Base-by-base conservation (phyloP, 2,329 filamentous ascomycete species). In the Diaporthe destruens region DNA sequence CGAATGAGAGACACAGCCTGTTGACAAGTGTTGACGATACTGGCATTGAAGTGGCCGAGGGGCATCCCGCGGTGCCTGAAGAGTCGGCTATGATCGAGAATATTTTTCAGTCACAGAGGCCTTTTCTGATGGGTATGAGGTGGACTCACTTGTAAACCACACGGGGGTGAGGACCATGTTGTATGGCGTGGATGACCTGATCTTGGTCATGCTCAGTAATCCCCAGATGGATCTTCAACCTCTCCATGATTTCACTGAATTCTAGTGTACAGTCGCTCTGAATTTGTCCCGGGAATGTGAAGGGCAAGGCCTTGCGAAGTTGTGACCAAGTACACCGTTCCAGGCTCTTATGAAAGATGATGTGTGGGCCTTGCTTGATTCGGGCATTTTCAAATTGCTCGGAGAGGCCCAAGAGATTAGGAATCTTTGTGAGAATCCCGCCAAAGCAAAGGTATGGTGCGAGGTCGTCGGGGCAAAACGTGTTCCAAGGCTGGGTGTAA, bases 31-130 rank as follows among this genome's bases (percentile, higher is more conserved):
- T 54, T 25, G 34, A 70, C 4, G 39, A 68, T 47, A 18, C 25
- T 20, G 36, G 14, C 32, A 9, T 20, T 39, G 36, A 69, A 72
- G 11, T 47, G 14, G 3, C 44, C 57, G 8, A 47, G 44, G 29
- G 72, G 36, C 72, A 73, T 73, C 5, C 72, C 72, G 20, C 72
- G 69, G 25, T 49, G 49, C n/a, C 23, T 71, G 55, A 73, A 73
- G 5, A 32, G 3, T 23, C n/a, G 25, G 18, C 72, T 73, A 20
- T 20, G 9, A 7, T 9, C 23, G 16, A 7, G 18, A 49, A 20
- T 2, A 42, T 18, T 0, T 23, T 16, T 70, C 25, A 59, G 54
- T 9, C 29, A 57, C 20, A 18, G 9, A 3, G 9, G 29, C 2
- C 49, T 20, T 3, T 53, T 12, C 29, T 12, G 23, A 34, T 44